Evolutionary conservation across 208 protist genomes (phyloP).

Genomic region (Trypanosoma cruzi): DNA sequence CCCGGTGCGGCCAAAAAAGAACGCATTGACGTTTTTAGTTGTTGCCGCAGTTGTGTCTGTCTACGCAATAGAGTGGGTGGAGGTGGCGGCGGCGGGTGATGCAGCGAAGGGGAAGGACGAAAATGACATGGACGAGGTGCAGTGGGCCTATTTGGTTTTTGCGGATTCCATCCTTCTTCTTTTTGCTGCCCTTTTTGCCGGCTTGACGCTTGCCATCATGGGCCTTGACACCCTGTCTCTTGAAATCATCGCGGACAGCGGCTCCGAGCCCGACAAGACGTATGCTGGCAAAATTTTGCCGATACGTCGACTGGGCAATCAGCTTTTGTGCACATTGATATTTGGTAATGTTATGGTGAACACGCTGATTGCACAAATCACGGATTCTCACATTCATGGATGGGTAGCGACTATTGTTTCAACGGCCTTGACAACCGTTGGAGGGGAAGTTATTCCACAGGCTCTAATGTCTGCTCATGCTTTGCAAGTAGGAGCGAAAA

Average conservation of each 20-base stretch:
- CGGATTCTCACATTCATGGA: conserved; percentile 85
- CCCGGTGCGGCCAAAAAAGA: not conserved
- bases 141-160: conserved; percentile 80
- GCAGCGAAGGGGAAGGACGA: conserved; percentile 11
- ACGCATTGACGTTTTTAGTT: not conserved
- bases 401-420: conserved; percentile 91
- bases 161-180: conserved; percentile 82
- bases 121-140: conserved; percentile 29
- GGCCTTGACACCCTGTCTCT: conserved; percentile 94
- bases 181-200: conserved; percentile 96
- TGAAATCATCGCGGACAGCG: conserved; percentile 92
- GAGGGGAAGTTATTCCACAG: conserved; percentile 97
- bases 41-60: conserved; percentile 1
- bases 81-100: not conserved
- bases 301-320: conserved; percentile 95
- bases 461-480: conserved; percentile 93
- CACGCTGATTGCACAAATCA: conserved; percentile 94
- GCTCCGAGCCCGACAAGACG: conserved; percentile 86
- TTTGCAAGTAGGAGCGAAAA: conserved; percentile 92
- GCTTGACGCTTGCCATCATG: conserved; percentile 96
- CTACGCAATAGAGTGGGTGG: not conserved
- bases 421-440: conserved; percentile 94
- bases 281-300: conserved; percentile 94
- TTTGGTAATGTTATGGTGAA: conserved; percentile 97
- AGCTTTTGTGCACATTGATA: conserved; percentile 96